Base-by-base conservation (phyloP, 148 eudicot species). In the Amaranthus cruentus region DNA sequence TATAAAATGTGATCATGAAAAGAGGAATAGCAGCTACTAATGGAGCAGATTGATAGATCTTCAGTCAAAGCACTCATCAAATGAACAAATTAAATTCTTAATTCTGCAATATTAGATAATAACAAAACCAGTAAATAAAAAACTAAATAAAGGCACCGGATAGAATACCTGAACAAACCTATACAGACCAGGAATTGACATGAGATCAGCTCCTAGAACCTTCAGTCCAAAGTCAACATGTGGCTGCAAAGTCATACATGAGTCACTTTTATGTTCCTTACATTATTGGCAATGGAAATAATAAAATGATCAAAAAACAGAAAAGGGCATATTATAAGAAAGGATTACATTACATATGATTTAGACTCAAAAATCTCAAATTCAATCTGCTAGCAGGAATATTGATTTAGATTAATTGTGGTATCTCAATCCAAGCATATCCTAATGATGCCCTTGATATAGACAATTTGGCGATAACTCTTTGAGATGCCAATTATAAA, bases 141-240 rank as follows among this genome's bases (percentile, higher is more conserved):
- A 12, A 67, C 21, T 60, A 66, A 18, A 51, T 51, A 7, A 78
- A 66, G n/a, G 15, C 47, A 73, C 52, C 13, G 68, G 54, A 66
- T 49, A 59, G 47, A 61, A 21, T 87, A 93, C 98, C 98, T 93
- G 96, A 68, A 89, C 94, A 66, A 87, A 81, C 76, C 89, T 78
- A 81, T 91, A 93, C 72, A 85, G 75, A 62, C 98, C 98, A 56
- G 98, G 98, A 80, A 93, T 86, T 47, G 98, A 86, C 98, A 93
- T 93, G 67, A 93, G 88, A 88, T 93, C 98, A 80, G 96, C 96
- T 75, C 98, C 98, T 21, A 85, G 60, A 72, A 93, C 83, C 86
- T 86, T 93, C 47, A 93, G 85, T 57, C 96, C 98, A 76, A 93
- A 93, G 78, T 93, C 98, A 76, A 93, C 94, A 76, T 93, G 92